Evolutionary conservation across 2,329 filamentous ascomycete species (phyloP).

Genomic region (Fusarium humuli): DNA sequence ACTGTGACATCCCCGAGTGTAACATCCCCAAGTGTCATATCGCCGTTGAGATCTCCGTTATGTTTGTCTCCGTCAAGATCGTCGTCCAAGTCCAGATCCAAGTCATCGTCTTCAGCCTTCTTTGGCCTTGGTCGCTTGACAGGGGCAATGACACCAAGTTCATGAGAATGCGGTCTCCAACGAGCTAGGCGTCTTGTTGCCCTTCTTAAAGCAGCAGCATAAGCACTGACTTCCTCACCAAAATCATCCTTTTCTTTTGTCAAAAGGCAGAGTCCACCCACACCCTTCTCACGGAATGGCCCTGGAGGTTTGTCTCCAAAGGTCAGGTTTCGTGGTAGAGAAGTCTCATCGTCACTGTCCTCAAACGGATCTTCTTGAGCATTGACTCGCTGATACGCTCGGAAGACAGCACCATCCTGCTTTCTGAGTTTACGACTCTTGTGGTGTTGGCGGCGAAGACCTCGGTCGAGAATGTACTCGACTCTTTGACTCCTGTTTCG

Average conservation of each 20-base stretch:
- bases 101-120: slow-evolving; percentile 40
- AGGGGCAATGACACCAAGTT: slow-evolving; percentile 60
- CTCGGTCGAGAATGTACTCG: slow-evolving; percentile 84
- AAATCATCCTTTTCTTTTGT: slow-evolving; percentile 75
- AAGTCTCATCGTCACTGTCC: slow-evolving; percentile 72
- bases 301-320: slow-evolving; percentile 48
- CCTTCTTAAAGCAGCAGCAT: slow-evolving; percentile 74
- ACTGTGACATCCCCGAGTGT: slow-evolving; percentile 54
- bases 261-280: slow-evolving; percentile 73
- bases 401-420: slow-evolving; percentile 73
- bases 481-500: slow-evolving; percentile 82
- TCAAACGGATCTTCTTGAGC: slow-evolving; percentile 66
- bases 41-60: slow-evolving; percentile 32
- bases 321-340: slow-evolving; percentile 50
- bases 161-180: slow-evolving; percentile 67
- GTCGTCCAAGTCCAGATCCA: slow-evolving; percentile 45
- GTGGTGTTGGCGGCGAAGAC: slow-evolving; percentile 74
- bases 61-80: slow-evolving; percentile 41
- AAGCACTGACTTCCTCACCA: slow-evolving; percentile 77
- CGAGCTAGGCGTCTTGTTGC: slow-evolving; percentile 73
- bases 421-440: slow-evolving; percentile 70
- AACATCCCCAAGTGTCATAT: slow-evolving; percentile 62
- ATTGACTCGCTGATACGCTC: slow-evolving; percentile 73
- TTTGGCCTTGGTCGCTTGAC: slow-evolving; percentile 56
- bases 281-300: slow-evolving; percentile 66